These are phyloP conservation scores for Exophiala sp. DNA, from an alignment of 2,329 filamentous ascomycete genomes.

Conservation along the genomic window DNA sequence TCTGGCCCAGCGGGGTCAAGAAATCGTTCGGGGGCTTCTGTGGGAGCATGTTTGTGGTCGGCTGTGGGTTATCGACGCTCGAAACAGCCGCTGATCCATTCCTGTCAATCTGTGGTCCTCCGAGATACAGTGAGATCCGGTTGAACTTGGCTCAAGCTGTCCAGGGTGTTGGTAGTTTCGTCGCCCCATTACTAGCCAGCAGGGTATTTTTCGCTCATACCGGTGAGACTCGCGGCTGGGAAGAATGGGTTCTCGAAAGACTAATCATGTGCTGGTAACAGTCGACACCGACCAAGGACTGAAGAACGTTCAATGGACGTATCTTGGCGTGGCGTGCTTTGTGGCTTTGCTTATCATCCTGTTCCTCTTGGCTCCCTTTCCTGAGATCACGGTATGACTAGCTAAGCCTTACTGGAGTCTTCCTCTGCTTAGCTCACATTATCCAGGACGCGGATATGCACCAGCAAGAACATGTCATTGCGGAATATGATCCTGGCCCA, in stretches of 20 bases:
- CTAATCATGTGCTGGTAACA: not conserved
- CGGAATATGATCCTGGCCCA: constrained; percentile 35
- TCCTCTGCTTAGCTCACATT: too few relatives aligned
- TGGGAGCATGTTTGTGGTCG: constrained; percentile 52
- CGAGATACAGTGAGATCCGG: constrained; percentile 52
- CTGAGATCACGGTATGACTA: constrained; percentile 47
- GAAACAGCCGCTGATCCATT: constrained; percentile 56
- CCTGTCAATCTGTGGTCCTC: constrained; percentile 53
- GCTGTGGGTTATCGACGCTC: constrained; percentile 48
- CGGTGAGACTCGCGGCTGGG: not conserved
- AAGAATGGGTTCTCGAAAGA: not conserved
- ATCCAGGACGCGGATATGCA: constrained; percentile 52
- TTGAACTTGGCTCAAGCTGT: constrained; percentile 56
- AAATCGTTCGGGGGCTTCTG: constrained; percentile 56
- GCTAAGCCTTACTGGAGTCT: too few relatives aligned
- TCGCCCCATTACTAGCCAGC: constrained; percentile 54
- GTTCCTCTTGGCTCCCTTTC: constrained; percentile 53
- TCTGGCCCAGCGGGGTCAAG: constrained; percentile 54
- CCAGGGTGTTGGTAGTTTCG: constrained; percentile 53
- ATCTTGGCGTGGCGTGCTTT: constrained; percentile 57
- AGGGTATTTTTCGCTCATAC: constrained; percentile 58
- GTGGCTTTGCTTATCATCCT: constrained; percentile 52
- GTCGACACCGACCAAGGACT: constrained; percentile 47
- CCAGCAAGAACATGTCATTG: constrained; percentile 44
- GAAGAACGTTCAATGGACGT: constrained; percentile 59